Conservation (phyloP, 768 basidiomycete genomes). For the Pleurotus eryngii region DNA sequence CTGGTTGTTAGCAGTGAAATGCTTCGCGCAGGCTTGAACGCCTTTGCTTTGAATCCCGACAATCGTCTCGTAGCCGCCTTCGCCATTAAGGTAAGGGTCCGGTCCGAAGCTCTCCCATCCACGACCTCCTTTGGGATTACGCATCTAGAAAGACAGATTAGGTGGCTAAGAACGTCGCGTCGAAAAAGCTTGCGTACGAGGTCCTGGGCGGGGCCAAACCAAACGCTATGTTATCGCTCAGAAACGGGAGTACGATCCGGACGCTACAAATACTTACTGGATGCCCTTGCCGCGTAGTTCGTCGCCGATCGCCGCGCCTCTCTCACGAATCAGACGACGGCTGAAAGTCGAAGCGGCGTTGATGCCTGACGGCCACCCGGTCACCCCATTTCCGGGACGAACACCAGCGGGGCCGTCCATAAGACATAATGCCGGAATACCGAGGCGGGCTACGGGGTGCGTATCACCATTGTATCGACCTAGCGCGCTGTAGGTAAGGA, state of each 20-base stretch:
- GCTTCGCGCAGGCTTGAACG: constrained; percentile 36
- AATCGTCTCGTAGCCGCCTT: constrained; percentile 52
- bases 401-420: constrained; percentile 7
- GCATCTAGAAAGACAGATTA: not conserved
- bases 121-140: constrained; percentile 3
- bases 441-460: not conserved
- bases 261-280: constrained; percentile 18
- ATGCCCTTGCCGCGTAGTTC: constrained; percentile 70
- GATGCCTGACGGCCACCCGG: constrained; percentile 20
- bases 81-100: constrained; percentile 51
- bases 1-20: constrained; percentile 11
- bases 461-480: constrained; percentile 5
- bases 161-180: not conserved
- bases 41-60: constrained; percentile 49
- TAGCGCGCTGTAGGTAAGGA: not conserved
- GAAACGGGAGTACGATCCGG: not conserved
- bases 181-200: not conserved
- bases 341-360: constrained; percentile 57
- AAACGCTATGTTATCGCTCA: not conserved
- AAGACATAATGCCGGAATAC: constrained; percentile 1
- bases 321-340: constrained; percentile 56
- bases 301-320: constrained; percentile 60
- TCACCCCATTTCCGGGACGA: constrained; percentile 2
- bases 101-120: constrained; percentile 36
- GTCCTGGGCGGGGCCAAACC: constrained; percentile 4